Evolutionary conservation across 1,284 basidiomycete genomes (phyloP), one percentile per base, ranked within the genome.

Genomic region (Tylopilus orsonianus): DNA sequence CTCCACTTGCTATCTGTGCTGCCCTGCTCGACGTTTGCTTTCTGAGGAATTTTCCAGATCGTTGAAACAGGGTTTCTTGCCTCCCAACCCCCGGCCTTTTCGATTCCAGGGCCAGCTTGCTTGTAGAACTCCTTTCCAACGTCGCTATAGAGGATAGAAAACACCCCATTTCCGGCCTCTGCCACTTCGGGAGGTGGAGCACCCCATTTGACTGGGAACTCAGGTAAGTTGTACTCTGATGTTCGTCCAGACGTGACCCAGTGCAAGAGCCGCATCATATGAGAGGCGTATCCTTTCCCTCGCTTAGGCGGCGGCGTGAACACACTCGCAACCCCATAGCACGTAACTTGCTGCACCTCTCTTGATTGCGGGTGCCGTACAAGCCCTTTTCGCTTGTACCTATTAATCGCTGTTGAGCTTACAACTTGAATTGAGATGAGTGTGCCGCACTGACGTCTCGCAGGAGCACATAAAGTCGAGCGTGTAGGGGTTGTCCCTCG

Each of bases 111-210:
- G 0, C 80, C 79, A 46, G 75, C 75, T 2, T 55, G 50, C 6
- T 52, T 55, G 61, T 87, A 87, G 60, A 83, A 83, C 1, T 70
- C 57, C 6, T 54, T 48, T 3, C 84, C 83, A 22, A 87, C 68
- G 55, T 86, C 84, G 60, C 81, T 86, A 65, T 80, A 87, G 5
- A 87, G 67, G 9, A 75, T 73, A 2, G 81, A 83, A 55, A 83
- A 79, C 6, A 58, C 51, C 1, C 64, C 75, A 42, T 71, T 58
- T 8, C 67, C 60, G 5, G 63, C 48, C 12, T 52, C 49, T 4
- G 39, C 24, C 10, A 58, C 50, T 35, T 51, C 50, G 18, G 44
- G 57, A 7, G 71, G 71, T 12, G 71, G 69, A 8, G 61, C 32
- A 8, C 74, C 74, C 74, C 73, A 76, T 29, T 52, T 57, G 0